Evolutionary conservation across 2,329 filamentous ascomycete genomes (phyloP).

Genomic region (Alternaria sp.): DNA sequence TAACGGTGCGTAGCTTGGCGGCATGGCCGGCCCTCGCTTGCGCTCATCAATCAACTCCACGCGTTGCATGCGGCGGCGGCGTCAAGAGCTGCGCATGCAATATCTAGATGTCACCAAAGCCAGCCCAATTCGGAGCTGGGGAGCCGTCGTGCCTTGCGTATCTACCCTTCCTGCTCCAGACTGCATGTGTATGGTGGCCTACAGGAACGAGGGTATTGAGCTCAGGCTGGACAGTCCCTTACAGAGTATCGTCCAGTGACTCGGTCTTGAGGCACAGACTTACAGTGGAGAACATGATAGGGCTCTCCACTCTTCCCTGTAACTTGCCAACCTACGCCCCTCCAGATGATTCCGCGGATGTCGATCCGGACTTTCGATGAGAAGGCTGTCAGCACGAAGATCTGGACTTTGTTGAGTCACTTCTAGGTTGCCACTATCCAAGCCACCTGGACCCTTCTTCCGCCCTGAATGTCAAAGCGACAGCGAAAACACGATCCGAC

Average conservation of each 20-base stretch:
- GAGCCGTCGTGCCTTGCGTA: conserved; percentile 23
- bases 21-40: conserved; percentile 7
- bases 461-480: neutral
- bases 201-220: neutral
- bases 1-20: conserved; percentile 6
- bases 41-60: conserved; percentile 11
- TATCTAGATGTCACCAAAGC: conserved; percentile 25
- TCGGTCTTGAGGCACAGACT: neutral
- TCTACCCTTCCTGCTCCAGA: neutral
- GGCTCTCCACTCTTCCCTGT: neutral
- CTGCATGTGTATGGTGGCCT: neutral
- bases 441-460: neutral
- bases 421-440: neutral
- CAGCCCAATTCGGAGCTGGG: conserved; percentile 23
- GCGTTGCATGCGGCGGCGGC: conserved; percentile 10
- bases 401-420: neutral
- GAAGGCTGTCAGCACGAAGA: neutral
- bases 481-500: neutral
- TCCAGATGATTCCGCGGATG: neutral
- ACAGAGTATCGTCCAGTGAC: neutral
- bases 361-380: neutral
- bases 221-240: neutral
- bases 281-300: neutral
- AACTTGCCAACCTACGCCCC: neutral
- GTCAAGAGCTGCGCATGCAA: conserved; percentile 27